Conservation (phyloP, 306 rosid genomes). For the Fragaria iinumae region DNA sequence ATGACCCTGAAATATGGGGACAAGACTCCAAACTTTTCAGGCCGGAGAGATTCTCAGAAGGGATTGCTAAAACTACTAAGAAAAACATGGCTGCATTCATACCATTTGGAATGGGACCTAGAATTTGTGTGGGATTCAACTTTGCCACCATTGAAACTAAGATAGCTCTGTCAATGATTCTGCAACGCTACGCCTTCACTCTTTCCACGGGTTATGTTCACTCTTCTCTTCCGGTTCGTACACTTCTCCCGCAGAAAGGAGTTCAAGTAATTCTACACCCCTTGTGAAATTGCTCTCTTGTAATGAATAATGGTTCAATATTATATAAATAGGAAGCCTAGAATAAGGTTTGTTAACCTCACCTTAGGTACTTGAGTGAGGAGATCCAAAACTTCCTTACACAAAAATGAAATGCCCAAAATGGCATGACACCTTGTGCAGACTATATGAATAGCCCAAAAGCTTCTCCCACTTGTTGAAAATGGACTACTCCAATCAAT, state of each 20-base stretch:
- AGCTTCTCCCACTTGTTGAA: background rate
- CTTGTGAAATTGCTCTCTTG: background rate
- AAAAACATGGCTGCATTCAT: background rate
- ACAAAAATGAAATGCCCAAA: background rate
- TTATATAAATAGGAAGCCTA: no score
- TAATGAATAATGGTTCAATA: background rate
- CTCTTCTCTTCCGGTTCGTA: background rate
- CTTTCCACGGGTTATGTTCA: background rate
- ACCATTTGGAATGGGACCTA: background rate
- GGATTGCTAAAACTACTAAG: background rate
- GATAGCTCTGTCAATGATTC: background rate
- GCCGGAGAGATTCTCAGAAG: background rate
- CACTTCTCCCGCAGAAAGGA: background rate
- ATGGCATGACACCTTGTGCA: conserved; percentile 48
- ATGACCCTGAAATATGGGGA: background rate
- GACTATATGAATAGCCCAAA: conserved; percentile 21
- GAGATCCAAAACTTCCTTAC: no score
- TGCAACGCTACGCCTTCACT: background rate
- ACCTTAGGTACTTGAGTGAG: background rate
- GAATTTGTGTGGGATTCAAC: background rate
- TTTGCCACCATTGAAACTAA: background rate
- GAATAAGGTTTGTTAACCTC: background rate
- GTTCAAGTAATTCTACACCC: background rate
- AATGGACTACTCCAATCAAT: conserved; percentile 6
- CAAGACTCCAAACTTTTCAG: background rate